Base-by-base conservation (phyloP, 2,329 filamentous ascomycete genomes). In the Xylaria polymorpha region DNA sequence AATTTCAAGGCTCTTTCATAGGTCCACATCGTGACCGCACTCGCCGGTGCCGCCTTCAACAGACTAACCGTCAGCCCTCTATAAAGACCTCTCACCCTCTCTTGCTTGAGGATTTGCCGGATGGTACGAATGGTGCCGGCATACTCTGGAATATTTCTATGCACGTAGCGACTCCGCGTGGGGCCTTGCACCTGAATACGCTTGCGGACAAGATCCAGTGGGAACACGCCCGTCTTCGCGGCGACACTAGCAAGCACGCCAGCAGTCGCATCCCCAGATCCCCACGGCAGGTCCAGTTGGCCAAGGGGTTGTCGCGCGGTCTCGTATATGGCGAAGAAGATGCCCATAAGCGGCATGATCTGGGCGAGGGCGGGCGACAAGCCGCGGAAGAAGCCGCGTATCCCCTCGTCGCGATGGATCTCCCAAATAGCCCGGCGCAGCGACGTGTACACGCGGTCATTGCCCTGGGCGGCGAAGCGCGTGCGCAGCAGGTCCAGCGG, bases 311-410 rank as follows among this genome's bases (percentile, higher is more conserved):
- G 78, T 6, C 92, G 86, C 60, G 97, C 82, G 10, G 86, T 85
- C 80, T 99, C 96, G 82, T 98, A 99, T 48, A 90, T 87, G 41
- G 92, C 88, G 81, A 99, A 99, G 83, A 99, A 98, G 2, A 97
- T 85, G 15, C 96, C 96, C 96, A 99, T 99, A 79, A 95, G 97
- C 1, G 96, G 96, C 10, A 97, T 89, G 58, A 98, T 96, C 83
- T 98, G 94, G 32, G 86, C 91, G 25, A 98, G 84, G 0, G 91
- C 94, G 1, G 95, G 94, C 1, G 87, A 87, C 41, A 97, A 84
- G 3, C 96, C 96, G 58, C 94, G 92, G 80, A 97, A 99, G 83
- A 97, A 98, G 0, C 96, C 96, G 4, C 80, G 80, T 0, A 83
- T 74, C 0, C 96, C 96, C 82, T 99, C 96, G 69, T 92, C 86